A percentile compares a stretch with the other conserved stretches of the same genome.
Conservation (phyloP, 352 stramenopile species). For the Blastocystis sp. region DNA sequence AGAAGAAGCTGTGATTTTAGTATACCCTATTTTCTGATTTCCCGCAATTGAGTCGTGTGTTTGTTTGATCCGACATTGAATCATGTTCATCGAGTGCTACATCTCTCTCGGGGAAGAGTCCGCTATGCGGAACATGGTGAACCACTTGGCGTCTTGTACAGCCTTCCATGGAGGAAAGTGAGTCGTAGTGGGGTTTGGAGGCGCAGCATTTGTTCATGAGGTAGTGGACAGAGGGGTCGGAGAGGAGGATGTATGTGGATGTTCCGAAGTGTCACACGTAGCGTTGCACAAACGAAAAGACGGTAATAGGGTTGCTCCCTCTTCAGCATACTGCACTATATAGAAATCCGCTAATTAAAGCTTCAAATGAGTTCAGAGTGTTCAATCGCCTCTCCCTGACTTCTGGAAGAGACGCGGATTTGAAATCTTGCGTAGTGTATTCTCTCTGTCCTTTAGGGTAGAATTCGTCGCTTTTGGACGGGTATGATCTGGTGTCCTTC, state of each 20-base stretch:
- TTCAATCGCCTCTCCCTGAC: constrained; percentile 22
- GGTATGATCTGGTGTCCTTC: constrained; percentile 57
- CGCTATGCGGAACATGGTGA: neutral
- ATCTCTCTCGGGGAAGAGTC: neutral
- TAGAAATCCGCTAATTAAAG: neutral
- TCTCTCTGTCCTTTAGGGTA: neutral
- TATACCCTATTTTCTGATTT: neutral
- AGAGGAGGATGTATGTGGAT: neutral
- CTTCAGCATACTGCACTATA: neutral
- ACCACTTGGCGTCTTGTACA: neutral
- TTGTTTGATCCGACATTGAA: neutral
- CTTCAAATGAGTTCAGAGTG: constrained; percentile 34
- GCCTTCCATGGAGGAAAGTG: neutral
- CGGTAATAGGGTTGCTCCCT: neutral
- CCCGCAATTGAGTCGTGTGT: neutral
- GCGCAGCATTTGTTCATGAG: neutral
- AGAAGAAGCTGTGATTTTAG: neutral
- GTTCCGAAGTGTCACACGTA: neutral
- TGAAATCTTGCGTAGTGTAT: too few species aligned
- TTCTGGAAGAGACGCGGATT: neutral
- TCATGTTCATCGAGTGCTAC: constrained; percentile 59
- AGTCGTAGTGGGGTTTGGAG: constrained; percentile 46
- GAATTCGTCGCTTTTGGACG: neutral
- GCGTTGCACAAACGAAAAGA: neutral
- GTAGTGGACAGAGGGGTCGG: constrained; percentile 12